A percentile compares a stretch with the other conserved stretches of the same genome.
Conservation (phyloP, 2,329 filamentous ascomycete genomes). For the Lojkania enalia region DNA sequence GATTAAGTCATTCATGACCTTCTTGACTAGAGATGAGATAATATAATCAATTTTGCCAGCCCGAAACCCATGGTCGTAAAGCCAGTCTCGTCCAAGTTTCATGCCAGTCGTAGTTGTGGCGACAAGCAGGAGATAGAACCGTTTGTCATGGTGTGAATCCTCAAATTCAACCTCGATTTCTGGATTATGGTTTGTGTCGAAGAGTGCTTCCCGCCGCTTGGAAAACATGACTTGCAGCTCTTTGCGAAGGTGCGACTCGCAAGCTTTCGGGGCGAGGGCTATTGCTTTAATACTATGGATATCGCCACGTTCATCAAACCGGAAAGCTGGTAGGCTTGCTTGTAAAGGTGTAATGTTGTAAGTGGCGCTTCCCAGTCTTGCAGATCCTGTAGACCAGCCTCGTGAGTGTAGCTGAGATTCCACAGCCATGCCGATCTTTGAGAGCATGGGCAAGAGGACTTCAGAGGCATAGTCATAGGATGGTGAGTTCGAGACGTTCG, state of each 20-base stretch:
- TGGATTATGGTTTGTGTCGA: conserved; percentile 16
- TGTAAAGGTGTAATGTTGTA: conserved; percentile 53
- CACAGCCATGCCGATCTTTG: conserved; percentile 56
- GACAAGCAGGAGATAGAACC: conserved; percentile 59
- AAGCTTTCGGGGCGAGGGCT: conserved; percentile 42
- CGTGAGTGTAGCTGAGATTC: conserved; percentile 49
- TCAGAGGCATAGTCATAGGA: conserved; percentile 60
- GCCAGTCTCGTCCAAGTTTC: conserved; percentile 56
- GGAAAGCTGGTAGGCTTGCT: conserved; percentile 41
- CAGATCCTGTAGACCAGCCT: conserved; percentile 57
- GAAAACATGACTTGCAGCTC: conserved; percentile 31
- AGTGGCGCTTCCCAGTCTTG: conserved; percentile 53
- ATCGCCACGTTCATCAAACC: conserved; percentile 31
- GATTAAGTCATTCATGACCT: conserved; percentile 51
- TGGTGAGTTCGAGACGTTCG: conserved; percentile 59
- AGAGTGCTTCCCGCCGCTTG: conserved; percentile 19
- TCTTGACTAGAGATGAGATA: conserved; percentile 45
- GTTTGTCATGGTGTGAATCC: conserved; percentile 48
- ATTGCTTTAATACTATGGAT: conserved; percentile 39
- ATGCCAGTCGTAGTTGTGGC: conserved; percentile 55
- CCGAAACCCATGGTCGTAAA: conserved; percentile 46
- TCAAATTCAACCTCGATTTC: conserved; percentile 41
- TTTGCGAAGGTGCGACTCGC: conserved; percentile 33
- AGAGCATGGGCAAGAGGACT: conserved; percentile 59
- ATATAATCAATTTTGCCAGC: conserved; percentile 27